phyloP scores from a whole-genome alignment of 2,329 filamentous ascomycete species.

The Chalaropsis ovoidea region DNA sequence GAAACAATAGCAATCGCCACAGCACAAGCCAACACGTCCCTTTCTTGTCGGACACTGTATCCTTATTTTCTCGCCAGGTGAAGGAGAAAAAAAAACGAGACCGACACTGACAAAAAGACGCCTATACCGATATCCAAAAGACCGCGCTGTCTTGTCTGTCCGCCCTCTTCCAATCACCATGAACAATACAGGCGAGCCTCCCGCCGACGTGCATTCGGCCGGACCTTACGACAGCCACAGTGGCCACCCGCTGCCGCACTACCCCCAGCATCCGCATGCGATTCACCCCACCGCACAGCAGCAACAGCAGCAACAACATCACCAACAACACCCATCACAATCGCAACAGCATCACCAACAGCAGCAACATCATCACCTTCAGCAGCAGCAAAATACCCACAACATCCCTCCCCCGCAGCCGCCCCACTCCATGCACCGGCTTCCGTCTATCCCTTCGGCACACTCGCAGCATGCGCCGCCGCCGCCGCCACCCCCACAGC shows the following conservation, averaged over 20 bases:
- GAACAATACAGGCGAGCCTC: conserved; percentile 8
- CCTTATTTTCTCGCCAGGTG: not conserved
- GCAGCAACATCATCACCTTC: not conserved
- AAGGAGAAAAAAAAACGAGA: not conserved
- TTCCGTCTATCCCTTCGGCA: conserved; percentile 7
- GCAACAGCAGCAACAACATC: not conserved
- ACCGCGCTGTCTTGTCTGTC: not conserved
- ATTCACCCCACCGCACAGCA: not conserved
- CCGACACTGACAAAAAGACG: not conserved
- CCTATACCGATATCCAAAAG: not conserved
- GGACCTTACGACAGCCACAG: conserved; percentile 4
- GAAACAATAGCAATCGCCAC: not conserved
- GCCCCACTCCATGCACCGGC: conserved; percentile 17
- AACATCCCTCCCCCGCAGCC: not conserved
- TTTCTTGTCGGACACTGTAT: conserved; percentile 9
- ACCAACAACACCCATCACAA: conserved; percentile 4
- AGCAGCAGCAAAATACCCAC: conserved; percentile 18
- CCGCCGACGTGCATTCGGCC: conserved; percentile 10
- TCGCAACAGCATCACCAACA: conserved; percentile 7
- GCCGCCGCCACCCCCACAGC: conserved; percentile 7
- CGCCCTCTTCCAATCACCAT: not conserved
- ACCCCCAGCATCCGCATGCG: conserved; percentile 1
- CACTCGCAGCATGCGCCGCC: conserved; percentile 11
- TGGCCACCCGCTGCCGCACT: conserved; percentile 11
- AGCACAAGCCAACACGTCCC: conserved; percentile 7